phyloP scores from a whole-genome alignment of 2,329 filamentous ascomycete species.

The Colletotrichum noveboracense region DNA sequence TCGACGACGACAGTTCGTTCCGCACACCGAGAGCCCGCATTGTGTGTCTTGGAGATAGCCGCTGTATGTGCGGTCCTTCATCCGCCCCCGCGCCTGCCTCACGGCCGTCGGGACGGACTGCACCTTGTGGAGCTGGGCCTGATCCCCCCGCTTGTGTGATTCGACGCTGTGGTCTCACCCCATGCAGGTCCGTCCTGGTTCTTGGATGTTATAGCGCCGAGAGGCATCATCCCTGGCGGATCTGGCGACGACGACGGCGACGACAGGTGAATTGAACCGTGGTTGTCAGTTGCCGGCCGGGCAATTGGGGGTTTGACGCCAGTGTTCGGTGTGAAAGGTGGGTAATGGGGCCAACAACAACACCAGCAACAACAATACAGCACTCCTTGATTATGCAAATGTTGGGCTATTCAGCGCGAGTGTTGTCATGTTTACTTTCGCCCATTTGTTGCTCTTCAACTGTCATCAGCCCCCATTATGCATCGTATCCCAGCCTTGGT shows the following conservation, averaged over 20 bases:
- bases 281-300: background rate
- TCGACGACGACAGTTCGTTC: background rate
- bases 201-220: slow-evolving; percentile 9
- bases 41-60: background rate
- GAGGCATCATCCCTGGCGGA: slow-evolving; percentile 4
- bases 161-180: background rate
- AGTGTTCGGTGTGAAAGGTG: background rate
- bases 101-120: background rate
- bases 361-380: background rate
- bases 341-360: background rate
- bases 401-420: background rate
- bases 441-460: background rate
- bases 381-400: background rate
- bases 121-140: background rate
- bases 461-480: background rate
- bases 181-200: slow-evolving; percentile 13
- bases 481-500: background rate
- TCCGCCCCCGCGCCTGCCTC: background rate
- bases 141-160: background rate
- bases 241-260: background rate
- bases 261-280: background rate
- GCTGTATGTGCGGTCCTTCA: background rate
- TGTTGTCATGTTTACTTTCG: background rate
- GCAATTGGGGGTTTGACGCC: background rate
- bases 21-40: background rate